A percentile compares a stretch with the other conserved stretches of the same genome.
Evolutionary conservation across 2,329 filamentous ascomycete genomes (phyloP).

Genomic region (Septoria linicola): DNA sequence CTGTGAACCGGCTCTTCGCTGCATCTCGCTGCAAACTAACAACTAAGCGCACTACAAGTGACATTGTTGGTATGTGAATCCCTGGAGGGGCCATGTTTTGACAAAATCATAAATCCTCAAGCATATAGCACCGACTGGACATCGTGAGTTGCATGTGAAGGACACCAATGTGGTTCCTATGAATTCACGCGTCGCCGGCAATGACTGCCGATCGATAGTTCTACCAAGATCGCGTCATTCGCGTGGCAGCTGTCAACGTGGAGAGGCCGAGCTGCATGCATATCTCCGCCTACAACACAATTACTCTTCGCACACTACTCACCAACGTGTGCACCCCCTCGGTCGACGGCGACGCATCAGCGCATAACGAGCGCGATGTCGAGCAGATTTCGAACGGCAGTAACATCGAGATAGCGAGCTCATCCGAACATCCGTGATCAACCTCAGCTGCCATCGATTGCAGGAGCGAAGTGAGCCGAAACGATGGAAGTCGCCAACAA

Average conservation of each 20-base stretch:
- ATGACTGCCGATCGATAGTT: too few relatives aligned
- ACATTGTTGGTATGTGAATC: too few relatives aligned
- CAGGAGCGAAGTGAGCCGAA: neutral
- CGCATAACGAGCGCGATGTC: constrained; percentile 7
- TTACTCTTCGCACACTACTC: neutral
- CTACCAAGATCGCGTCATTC: constrained; percentile 12
- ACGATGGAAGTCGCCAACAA: constrained; percentile 23
- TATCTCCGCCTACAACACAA: neutral
- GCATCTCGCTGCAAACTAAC: too few relatives aligned
- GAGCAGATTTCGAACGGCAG: neutral
- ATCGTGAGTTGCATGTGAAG: too few relatives aligned
- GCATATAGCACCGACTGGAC: too few relatives aligned
- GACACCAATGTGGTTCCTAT: too few relatives aligned
- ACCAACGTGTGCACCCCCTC: neutral
- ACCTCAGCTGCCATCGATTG: neutral
- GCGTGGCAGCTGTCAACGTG: neutral
- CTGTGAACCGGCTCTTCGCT: too few relatives aligned
- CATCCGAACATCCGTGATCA: constrained; percentile 1
- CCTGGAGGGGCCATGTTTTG: too few relatives aligned
- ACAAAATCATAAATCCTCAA: too few relatives aligned
- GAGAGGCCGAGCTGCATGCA: neutral
- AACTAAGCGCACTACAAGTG: too few relatives aligned
- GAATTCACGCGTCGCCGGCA: too few relatives aligned
- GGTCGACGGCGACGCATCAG: neutral
- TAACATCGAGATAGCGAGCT: neutral